phyloP scores from a whole-genome alignment of 345 rosid species.

The Geranium brycei region DNA sequence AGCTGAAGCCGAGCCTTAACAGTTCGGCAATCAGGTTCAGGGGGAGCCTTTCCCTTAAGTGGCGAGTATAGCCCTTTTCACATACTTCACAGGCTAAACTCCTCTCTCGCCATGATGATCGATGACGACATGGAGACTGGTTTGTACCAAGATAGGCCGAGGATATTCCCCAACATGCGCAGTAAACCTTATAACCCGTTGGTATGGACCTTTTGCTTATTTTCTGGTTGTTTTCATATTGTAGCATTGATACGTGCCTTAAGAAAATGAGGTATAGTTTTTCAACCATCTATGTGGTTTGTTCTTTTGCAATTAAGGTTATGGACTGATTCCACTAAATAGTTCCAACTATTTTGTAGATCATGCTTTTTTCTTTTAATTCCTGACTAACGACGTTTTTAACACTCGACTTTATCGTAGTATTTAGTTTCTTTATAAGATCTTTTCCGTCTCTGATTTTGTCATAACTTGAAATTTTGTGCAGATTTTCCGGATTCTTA shows the following conservation, averaged over 20 bases:
- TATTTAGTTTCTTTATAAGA: background rate
- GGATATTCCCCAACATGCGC: constrained; percentile 88
- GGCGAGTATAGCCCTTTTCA: constrained; percentile 22
- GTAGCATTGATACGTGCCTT: no score
- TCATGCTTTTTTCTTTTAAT: no score
- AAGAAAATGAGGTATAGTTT: no score
- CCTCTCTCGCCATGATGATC: constrained; percentile 57
- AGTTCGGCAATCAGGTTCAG: constrained; percentile 31
- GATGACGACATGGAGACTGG: constrained; percentile 83
- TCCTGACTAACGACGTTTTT: no score
- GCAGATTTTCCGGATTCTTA: constrained; percentile 75
- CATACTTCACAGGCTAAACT: constrained; percentile 31
- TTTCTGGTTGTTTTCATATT: no score
- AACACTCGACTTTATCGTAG: no score
- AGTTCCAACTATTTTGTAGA: no score
- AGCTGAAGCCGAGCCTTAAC: constrained; percentile 10
- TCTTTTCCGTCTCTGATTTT: background rate
- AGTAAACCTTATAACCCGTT: constrained; percentile 59
- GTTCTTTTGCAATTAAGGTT: background rate
- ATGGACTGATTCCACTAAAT: background rate
- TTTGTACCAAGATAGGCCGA: constrained; percentile 62
- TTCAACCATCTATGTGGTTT: no score
- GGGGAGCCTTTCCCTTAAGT: constrained; percentile 33
- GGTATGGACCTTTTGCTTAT: constrained; percentile 23
- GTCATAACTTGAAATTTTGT: constrained; percentile 2